Evolutionary conservation across 2,329 filamentous ascomycete species (phyloP).

Genomic region (Fusarium sterilihyphosum): DNA sequence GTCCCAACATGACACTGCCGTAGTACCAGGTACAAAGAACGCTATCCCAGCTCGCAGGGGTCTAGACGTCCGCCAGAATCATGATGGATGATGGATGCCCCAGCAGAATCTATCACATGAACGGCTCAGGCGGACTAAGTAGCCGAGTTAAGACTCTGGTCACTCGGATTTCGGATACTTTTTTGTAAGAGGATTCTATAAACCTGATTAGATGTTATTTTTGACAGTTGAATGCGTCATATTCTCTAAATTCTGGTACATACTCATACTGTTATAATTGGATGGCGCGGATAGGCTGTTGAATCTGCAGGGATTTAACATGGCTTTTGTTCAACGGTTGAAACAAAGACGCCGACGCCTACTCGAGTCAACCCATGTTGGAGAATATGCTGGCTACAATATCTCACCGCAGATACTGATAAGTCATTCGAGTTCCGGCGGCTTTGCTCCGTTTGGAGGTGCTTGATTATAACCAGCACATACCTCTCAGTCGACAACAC

Average conservation of each 20-base stretch:
- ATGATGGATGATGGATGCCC: constrained; percentile 26
- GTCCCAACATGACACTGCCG: constrained; percentile 24
- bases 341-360: not conserved
- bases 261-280: not conserved
- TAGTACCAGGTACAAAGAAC: constrained; percentile 26
- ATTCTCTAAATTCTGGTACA: not conserved
- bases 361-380: not conserved
- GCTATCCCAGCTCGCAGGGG: constrained; percentile 30
- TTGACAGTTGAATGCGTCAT: constrained; percentile 13
- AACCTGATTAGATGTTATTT: not conserved
- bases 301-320: not conserved
- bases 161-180: constrained; percentile 2
- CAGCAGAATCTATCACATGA: constrained; percentile 37
- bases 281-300: constrained; percentile 7
- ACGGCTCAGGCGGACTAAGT: constrained; percentile 24
- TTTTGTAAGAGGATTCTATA: not conserved
- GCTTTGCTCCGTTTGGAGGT: not conserved
- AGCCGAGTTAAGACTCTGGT: constrained; percentile 19
- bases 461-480: not conserved
- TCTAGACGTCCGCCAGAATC: constrained; percentile 24
- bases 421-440: not conserved
- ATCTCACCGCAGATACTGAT: not conserved
- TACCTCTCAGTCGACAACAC: not conserved
- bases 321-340: constrained; percentile 8
- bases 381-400: not conserved